Percentiles rank a stretch among this genome's conserved stretches.
Evolutionary conservation across 495 filamentous ascomycete species (phyloP).

Genomic region (Tetracladium setigerum): DNA sequence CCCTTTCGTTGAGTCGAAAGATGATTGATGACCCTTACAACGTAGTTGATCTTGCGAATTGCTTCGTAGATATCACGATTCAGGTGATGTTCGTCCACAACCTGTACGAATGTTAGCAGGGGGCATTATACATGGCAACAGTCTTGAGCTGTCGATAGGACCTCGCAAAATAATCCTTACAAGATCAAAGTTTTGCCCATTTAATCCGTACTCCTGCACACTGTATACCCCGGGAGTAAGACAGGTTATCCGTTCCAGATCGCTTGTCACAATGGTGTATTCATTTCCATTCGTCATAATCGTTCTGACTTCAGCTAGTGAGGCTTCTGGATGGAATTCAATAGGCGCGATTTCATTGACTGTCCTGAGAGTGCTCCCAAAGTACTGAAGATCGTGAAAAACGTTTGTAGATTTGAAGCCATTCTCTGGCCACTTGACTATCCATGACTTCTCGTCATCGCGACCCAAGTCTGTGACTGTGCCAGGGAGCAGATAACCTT

Average conservation of each 20-base stretch:
- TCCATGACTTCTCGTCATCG: conserved; percentile 19
- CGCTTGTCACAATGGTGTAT: conserved; percentile 20
- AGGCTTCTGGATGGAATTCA: conserved; percentile 16
- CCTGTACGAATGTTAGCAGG: no score
- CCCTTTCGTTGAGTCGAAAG: conserved; percentile 3
- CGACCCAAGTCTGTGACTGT: conserved; percentile 21
- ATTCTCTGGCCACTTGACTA: conserved; percentile 28
- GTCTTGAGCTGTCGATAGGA: neutral
- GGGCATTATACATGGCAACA: no score
- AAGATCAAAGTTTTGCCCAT: conserved; percentile 19
- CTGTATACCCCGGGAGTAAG: conserved; percentile 20
- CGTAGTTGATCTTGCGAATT: conserved; percentile 17
- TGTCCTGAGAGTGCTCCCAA: conserved; percentile 13
- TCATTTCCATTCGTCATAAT: conserved; percentile 23
- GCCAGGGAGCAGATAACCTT: conserved; percentile 26
- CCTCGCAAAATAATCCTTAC: neutral
- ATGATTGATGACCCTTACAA: conserved; percentile 18
- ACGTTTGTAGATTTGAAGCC: conserved; percentile 25
- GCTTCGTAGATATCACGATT: conserved; percentile 20
- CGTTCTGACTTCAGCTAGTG: conserved; percentile 19
- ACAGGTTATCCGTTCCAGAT: conserved; percentile 24
- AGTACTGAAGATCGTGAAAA: conserved; percentile 26
- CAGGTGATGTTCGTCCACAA: conserved; percentile 18
- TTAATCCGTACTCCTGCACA: conserved; percentile 15
- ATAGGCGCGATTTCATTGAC: conserved; percentile 28